A percentile compares a stretch with the other conserved stretches of the same genome.
These are phyloP conservation scores for Malus domestica DNA, from an alignment of 306 rosid species.

Conservation along the genomic window ASM211411v1 NC_041801.1:12357501-12358000, in stretches of 20 bases:
- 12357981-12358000: slow-evolving; percentile 95
- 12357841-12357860: slow-evolving; percentile 12
- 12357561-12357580: slow-evolving; percentile 47
- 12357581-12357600: slow-evolving; percentile 49
- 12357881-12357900: slow-evolving; percentile 15
- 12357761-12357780: background rate
- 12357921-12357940: slow-evolving; percentile 88
- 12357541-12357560: slow-evolving; percentile 45
- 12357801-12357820: slow-evolving; percentile 8
- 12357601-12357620: slow-evolving; percentile 83
- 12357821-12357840: slow-evolving; percentile 9
- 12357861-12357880: slow-evolving; percentile 3
- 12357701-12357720: slow-evolving; percentile 49
- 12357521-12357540: slow-evolving; percentile 59
- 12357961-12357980: slow-evolving; percentile 92
- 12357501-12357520: slow-evolving; percentile 84
- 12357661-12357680: slow-evolving; percentile 93
- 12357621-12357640: slow-evolving; percentile 85
- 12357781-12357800: background rate
- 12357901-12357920: slow-evolving; percentile 73
- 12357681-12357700: slow-evolving; percentile 91
- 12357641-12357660: slow-evolving; percentile 50
- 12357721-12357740: slow-evolving; percentile 51
- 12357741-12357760: slow-evolving; percentile 77
- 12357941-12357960: slow-evolving; percentile 75